Base-by-base conservation (phyloP, 1,139 yeast genomes). In the Candida dubliniensis region DNA sequence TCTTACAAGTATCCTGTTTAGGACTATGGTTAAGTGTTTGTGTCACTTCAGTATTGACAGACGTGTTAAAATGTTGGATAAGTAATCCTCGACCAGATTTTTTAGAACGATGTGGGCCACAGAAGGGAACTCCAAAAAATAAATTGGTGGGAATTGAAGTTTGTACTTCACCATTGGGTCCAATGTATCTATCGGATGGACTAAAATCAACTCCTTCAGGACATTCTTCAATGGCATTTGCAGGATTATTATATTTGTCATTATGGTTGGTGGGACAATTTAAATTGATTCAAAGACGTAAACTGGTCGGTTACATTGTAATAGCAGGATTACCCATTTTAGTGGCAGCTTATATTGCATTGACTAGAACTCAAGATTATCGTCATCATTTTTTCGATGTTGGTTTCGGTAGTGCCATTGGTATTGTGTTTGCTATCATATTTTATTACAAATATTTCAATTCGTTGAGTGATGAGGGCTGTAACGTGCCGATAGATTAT, bases 11-110 rank as follows among this genome's bases (percentile, higher is more conserved):
- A 10, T 54, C 64, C 7, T 37, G 58, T 10, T 53, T 66, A 30
- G 68, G 66, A 3, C 51, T 66, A 34, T 47, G 53, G 23, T 49
- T 63, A 12, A 52, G 67, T 7, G 52, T 64, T 13, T 40, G 56
- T 24, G 42, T 51, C 14, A 47, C 50, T 26, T 53, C 58, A 3
- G 58, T 59, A 8, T 37, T 61, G 18, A 73, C 77, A n/a, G 78
- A 73, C 51, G 58, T 71, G 23, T 56, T 74, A 41, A 74, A 73
- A 51, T 65, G 67, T 40, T 72, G 77, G 77, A 68, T 74, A 33
- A 72, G 72, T n/a, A 59, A 75, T 43, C 77, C 76, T 2, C 55
- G 79, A 34, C 79, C 79, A 1, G 79, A 74, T 50, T 73, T 74
- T 46, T 54, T 74, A 29, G 68, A 61, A 13, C 55, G 79, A 38